These are phyloP conservation scores for Ceratocystis destructans DNA, from an alignment of 2,329 filamentous ascomycete genomes.

Conservation along the genomic window DNA sequence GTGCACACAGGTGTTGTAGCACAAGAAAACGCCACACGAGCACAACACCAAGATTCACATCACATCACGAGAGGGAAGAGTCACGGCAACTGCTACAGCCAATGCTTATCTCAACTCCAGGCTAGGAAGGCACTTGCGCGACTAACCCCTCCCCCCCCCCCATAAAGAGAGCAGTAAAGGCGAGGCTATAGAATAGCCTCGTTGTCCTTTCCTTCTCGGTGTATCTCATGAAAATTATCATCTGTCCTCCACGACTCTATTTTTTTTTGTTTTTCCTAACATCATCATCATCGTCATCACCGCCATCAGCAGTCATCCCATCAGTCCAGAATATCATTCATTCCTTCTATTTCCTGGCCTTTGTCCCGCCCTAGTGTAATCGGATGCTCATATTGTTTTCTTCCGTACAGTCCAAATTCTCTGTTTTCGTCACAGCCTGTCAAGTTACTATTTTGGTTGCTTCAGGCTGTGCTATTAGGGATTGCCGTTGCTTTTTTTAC, in stretches of 20 bases:
- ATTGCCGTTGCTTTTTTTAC: slow-evolving; percentile 1
- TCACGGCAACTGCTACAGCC: not conserved
- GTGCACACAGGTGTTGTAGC: not conserved
- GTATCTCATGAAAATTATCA: not conserved
- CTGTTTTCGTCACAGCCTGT: not conserved
- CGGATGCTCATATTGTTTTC: not conserved
- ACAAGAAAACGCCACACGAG: not conserved
- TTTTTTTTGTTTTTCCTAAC: no score
- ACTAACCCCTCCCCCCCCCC: not conserved
- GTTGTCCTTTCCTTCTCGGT: not conserved
- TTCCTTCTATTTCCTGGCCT: not conserved
- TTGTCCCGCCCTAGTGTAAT: no score
- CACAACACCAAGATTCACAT: not conserved
- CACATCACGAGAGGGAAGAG: not conserved
- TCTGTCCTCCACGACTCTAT: no score
- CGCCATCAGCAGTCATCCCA: not conserved
- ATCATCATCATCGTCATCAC: no score
- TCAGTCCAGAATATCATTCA: not conserved
- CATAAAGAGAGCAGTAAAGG: not conserved
- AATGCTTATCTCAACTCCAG: not conserved
- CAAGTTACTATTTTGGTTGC: slow-evolving; percentile 8
- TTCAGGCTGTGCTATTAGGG: slow-evolving; percentile 2
- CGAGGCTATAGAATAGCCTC: not conserved
- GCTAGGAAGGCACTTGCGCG: not conserved
- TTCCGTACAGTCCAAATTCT: not conserved